Evolutionary conservation across 371 early-diverging fungal genomes (phyloP), one percentile per base, ranked within the genome.

Genomic region (Mucor sp.): DNA sequence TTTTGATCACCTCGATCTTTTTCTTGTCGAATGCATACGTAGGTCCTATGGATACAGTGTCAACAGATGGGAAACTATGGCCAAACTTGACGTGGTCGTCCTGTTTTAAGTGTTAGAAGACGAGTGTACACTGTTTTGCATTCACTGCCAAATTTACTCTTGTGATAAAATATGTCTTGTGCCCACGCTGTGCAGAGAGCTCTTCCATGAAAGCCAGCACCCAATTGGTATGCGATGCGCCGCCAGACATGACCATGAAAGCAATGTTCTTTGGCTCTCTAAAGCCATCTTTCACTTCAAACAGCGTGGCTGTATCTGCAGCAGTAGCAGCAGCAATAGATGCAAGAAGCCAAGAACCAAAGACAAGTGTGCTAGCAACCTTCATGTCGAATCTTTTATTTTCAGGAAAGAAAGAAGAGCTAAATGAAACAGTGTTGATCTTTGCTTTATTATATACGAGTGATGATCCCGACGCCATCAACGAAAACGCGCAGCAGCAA

Each of bases 221-320:
- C 70, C 70, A 70, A 30, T 50, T 50, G 17, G 58, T 44, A 41
- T 70, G 70, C 8, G 70, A 70, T n/a, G 70, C 61, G 6, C 65
- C 70, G 9, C 71, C 71, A 44, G 43, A 30, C n/a, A 60, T 39
- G 11, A 61, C 50, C 9, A 35, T 14, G 57, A 71, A 71, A 14
- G 58, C 27, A 33, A 71, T 61, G n/a, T 63, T 58, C 17, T 71
- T 63, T 11, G 44, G 39, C 4, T 55, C 56, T 56, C 63, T 25
- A 43, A 47, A 68, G 25, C 25, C 23, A 50, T 50, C 25, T 12
- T 12, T 12, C 2, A 50, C 25, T 11, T 50, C 50, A 50, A 50
- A 50, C 12, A 8, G 9, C 3, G 25, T 2, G 21, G 3, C 5
- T 50, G 23, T 0, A 50, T 50, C 50, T 0, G 3, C 50, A 23